Evolutionary conservation across 805 yeast genomes (phyloP), one percentile per base, ranked within the genome.

Genomic region (Schizosaccharomyces octosporus): DNA sequence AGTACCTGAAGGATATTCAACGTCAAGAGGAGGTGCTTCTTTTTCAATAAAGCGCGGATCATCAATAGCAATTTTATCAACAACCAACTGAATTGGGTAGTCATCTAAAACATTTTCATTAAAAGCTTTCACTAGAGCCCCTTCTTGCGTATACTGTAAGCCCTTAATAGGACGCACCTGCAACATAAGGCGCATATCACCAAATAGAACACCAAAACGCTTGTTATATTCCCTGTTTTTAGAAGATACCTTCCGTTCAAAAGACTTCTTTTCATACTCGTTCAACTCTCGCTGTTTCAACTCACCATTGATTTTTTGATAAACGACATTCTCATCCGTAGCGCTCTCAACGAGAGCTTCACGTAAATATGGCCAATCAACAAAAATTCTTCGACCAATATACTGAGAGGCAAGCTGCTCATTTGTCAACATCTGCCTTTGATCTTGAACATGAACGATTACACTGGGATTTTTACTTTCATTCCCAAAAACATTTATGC

Each of bases 311-410:
- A 5, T 7, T 15, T 5, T 17, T 27, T n/a, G n/a, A 24, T 39
- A 57, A 13, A 57, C 21, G 19, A 74, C 70, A 15, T 76, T 78
- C 69, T 85, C 89, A 43, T 76, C 69, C 3, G 90, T 79, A 27
- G 78, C 76, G n/a, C 42, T 21, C 13, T 81, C 74, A 51, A 90
- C 81, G 67, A 79, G 81, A 9, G 88, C 84, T 72, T 90, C 97
- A 66, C 82, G 78, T 65, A 93, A 74, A 68, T 81, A 86, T n/a
- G 99, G 99, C 90, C 95, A 93, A 66, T 83, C 80, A 13, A 85
- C 79, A 69, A 82, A 89, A 2, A 85, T 84, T 60, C 81, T 72
- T 62, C 81, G 76, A 58, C 81, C 82, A 62, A 84, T 66, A 62
- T 77, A 80, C 66, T 81, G 77, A 62, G 79, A 77, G 29, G 87